phyloP scores from a whole-genome alignment of 2,329 filamentous ascomycete species.

The Fusarium zealandicum region DNA sequence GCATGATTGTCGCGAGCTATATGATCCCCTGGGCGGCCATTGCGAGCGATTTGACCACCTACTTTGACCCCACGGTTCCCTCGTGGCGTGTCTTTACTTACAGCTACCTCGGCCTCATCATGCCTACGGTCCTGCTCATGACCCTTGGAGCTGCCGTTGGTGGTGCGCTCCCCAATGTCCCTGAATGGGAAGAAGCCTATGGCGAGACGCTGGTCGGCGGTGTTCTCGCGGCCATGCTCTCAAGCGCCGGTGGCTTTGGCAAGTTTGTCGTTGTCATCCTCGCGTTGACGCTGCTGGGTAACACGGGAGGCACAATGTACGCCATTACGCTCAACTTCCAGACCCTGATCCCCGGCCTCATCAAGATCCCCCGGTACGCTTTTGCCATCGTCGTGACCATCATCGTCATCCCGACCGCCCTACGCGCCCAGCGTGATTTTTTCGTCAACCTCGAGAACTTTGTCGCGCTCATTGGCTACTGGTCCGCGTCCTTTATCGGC shows the following conservation, averaged over 20 bases:
- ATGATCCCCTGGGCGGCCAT: conserved; percentile 68
- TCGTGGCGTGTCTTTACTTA: conserved; percentile 62
- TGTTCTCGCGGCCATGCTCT: conserved; percentile 66
- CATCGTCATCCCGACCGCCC: conserved; percentile 65
- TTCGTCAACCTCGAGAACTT: conserved; percentile 65
- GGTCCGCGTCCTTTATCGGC: conserved; percentile 62
- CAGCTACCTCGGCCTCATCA: conserved; percentile 61
- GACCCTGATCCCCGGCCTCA: conserved; percentile 63
- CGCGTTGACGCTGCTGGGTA: conserved; percentile 64
- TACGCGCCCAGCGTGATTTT: conserved; percentile 63
- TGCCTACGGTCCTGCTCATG: conserved; percentile 67
- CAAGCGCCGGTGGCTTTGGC: conserved; percentile 65
- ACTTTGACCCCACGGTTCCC: conserved; percentile 63
- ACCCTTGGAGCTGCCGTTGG: conserved; percentile 69
- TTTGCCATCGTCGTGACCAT: conserved; percentile 65
- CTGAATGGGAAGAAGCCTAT: conserved; percentile 63
- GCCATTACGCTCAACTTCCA: conserved; percentile 71
- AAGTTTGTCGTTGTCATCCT: conserved; percentile 68
- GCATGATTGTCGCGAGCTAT: conserved; percentile 67
- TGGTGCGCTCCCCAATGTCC: conserved; percentile 62
- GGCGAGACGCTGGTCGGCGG: conserved; percentile 62
- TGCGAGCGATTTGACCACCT: conserved; percentile 67
- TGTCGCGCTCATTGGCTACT: conserved; percentile 64
- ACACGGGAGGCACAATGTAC: conserved; percentile 67
- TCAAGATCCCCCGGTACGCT: conserved; percentile 62